These are phyloP conservation scores for Spongispora temasekensis DNA, from an alignment of 1,284 basidiomycete species.

Conservation along the genomic window DNA sequence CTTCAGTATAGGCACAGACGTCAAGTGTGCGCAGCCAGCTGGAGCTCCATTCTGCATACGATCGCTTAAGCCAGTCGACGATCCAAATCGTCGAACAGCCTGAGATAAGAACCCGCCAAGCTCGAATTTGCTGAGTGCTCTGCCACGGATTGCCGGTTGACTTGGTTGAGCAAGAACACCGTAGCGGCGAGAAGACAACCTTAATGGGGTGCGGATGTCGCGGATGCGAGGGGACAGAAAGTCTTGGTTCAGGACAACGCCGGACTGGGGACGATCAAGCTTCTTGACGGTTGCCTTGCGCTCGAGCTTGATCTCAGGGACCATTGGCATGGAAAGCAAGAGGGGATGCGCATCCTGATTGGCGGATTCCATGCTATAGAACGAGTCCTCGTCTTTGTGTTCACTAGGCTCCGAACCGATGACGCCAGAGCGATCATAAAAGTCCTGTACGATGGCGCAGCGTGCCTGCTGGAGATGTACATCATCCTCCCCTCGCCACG, in stretches of 20 bases:
- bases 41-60: background rate
- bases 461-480: background rate
- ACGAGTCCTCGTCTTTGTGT: slow-evolving; percentile 17
- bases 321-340: slow-evolving; percentile 32
- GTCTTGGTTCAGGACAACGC: background rate
- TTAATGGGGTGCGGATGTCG: slow-evolving; percentile 12
- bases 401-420: background rate
- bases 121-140: background rate
- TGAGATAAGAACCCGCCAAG: background rate
- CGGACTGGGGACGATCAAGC: background rate
- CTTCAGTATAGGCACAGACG: slow-evolving; percentile 15
- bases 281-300: slow-evolving; percentile 31
- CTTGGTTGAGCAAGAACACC: slow-evolving; percentile 7
- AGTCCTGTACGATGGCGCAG: background rate
- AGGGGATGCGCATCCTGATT: slow-evolving; percentile 24
- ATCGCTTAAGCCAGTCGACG: background rate
- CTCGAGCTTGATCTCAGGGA: slow-evolving; percentile 30
- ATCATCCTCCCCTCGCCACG: background rate
- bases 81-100: background rate
- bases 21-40: slow-evolving; percentile 4
- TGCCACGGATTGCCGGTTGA: background rate
- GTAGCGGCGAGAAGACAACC: slow-evolving; percentile 23
- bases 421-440: background rate
- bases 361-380: slow-evolving; percentile 32
- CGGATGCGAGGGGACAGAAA: slow-evolving; percentile 23